Percentiles rank a stretch among this genome's conserved stretches.
phyloP scores from a whole-genome alignment of 441 rosid species.

The Croton setiger region DNA sequence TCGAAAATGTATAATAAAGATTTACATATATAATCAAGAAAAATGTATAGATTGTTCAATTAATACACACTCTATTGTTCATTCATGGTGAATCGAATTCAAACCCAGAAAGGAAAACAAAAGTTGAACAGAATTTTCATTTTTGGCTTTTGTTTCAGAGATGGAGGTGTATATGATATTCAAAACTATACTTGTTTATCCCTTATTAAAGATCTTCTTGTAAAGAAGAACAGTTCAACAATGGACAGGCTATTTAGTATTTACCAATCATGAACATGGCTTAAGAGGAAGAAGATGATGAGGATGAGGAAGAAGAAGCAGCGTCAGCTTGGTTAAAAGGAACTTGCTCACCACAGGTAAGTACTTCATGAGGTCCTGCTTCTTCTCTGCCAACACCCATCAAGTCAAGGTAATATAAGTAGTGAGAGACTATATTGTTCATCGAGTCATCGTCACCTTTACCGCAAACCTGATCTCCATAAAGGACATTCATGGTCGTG shows the following conservation, averaged over 20 bases:
- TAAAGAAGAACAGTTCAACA: constrained; percentile 12
- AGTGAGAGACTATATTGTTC: constrained; percentile 64
- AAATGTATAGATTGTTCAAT: neutral
- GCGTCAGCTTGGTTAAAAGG: constrained; percentile 37
- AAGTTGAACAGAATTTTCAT: neutral
- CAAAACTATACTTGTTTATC: constrained; percentile 12
- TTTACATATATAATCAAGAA: neutral
- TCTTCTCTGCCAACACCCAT: constrained; percentile 75
- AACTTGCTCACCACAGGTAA: constrained; percentile 56
- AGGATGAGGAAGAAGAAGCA: constrained; percentile 36
- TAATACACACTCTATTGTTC: neutral
- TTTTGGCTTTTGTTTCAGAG: neutral
- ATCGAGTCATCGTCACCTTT: constrained; percentile 58
- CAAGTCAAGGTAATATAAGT: constrained; percentile 57
- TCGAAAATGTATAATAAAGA: neutral
- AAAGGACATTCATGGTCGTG: constrained; percentile 61
- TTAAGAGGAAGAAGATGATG: constrained; percentile 43
- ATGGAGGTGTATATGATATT: neutral
- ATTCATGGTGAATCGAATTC: neutral
- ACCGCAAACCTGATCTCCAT: constrained; percentile 62
- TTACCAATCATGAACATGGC: neutral
- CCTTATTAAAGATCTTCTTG: constrained; percentile 14
- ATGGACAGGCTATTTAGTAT: neutral
- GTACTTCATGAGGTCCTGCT: constrained; percentile 63
- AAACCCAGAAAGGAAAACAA: neutral